Evolutionary conservation across 345 rosid species (phyloP), one percentile per base, ranked within the genome.

Genomic region (Brassica napus): DNA sequence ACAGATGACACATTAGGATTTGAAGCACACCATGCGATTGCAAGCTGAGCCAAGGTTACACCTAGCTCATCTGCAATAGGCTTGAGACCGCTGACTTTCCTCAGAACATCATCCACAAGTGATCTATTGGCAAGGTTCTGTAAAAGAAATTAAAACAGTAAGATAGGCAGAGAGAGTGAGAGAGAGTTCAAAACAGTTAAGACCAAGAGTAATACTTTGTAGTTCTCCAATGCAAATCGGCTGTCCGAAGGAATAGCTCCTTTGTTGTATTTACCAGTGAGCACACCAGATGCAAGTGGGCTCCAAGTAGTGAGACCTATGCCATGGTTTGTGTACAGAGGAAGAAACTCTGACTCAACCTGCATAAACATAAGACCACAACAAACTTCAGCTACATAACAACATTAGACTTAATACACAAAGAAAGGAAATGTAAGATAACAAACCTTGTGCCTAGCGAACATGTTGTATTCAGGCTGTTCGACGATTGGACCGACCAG

Each of bases 31-130:
- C 99, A 95, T 3, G 98, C 99, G 79, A 95, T 91, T 8, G 98
- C 90, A 73, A 95, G 97, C 83, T 95, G 99, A 84, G 99, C 89
- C 67, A 91, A 84, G 15, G 98, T 86, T 34, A 93, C 98, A 63
- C 98, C 99, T 31, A 95, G 90, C 81, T 95, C 99, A 85, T 95
- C 99, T 23, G 99, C 98, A 79, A 95, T 89, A 21, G 98, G 98
- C 86, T 95, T 95, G 82, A 95, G 87, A 52, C 90, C 97, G 61
- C 90, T 89, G 11, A 93, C 98, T 86, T 95, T 95, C 83, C 72
- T 91, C 89, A 93, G 85, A 79, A 90, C 94, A 68, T 95, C 98
- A 85, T 95, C 99, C 42, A 88, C 89, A 80, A 95, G 85, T 18
- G 98, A 90, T 24, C 98, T 90, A 80, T 74, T 91, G 63, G 98